phyloP scores from a whole-genome alignment of 2,329 filamentous ascomycete genomes.

The Diaporthe sp. region DNA sequence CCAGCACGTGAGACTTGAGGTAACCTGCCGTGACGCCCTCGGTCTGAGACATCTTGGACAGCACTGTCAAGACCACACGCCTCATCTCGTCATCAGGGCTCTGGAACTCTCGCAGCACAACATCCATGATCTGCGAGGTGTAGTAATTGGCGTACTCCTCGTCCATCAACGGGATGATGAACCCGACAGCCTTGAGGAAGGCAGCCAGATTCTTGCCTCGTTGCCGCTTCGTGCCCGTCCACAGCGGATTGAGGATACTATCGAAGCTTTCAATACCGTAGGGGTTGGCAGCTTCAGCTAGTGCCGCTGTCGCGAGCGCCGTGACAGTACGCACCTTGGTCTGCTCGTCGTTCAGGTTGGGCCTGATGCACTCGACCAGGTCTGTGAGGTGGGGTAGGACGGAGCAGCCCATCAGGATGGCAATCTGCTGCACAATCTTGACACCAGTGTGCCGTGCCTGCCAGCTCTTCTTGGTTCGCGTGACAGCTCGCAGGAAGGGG shows the following conservation, averaged over 20 bases:
- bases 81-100: slow-evolving; percentile 99
- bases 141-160: slow-evolving; percentile 99
- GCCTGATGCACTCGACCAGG: slow-evolving; percentile 94
- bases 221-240: slow-evolving; percentile 96
- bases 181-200: slow-evolving; percentile 97
- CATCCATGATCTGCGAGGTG: slow-evolving; percentile 98
- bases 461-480: slow-evolving; percentile 99
- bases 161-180: slow-evolving; percentile 99
- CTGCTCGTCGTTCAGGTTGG: slow-evolving; percentile 97
- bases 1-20: slow-evolving; percentile 93
- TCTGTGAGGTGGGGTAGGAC: slow-evolving; percentile 96
- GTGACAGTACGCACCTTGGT: slow-evolving; percentile 98
- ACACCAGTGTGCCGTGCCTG: slow-evolving; percentile 97
- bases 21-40: slow-evolving; percentile 96
- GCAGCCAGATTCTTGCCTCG: slow-evolving; percentile 95
- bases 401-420: slow-evolving; percentile 98
- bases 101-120: slow-evolving; percentile 93
- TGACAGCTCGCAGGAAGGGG: slow-evolving; percentile 95
- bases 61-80: slow-evolving; percentile 97
- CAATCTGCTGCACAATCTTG: slow-evolving; percentile 99
- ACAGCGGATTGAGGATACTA: slow-evolving; percentile 95
- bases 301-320: slow-evolving; percentile 91
- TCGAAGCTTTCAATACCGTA: slow-evolving; percentile 99
- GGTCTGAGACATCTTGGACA: slow-evolving; percentile 94
- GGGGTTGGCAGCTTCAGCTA: slow-evolving; percentile 96